Evolutionary conservation across 2,329 filamentous ascomycete species (phyloP), one percentile per base, ranked within the genome.

Genomic region (Colletotrichum eremochloae): DNA sequence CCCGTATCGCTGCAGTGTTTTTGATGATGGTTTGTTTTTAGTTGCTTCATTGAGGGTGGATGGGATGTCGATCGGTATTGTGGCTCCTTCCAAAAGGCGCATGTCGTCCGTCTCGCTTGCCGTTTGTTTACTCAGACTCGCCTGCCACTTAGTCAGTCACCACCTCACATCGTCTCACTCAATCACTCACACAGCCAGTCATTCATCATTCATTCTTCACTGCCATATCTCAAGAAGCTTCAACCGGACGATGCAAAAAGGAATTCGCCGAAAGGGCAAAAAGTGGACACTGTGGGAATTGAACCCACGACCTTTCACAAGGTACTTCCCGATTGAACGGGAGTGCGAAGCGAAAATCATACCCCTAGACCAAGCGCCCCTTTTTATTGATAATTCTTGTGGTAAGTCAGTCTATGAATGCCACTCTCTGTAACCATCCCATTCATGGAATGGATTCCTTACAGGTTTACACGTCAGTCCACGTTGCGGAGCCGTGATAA

Each of bases 231-330:
- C 24, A 14, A 31, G 2, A 2, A 18, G 1, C 6, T 18, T 31
- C 24, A 4, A 3, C 4, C 29, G 0, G 5, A 18, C 3, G 4
- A 8, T 12, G 6, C 24, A 20, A 20, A 50, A 24, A 50, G 1
- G 12, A 1, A 3, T 0, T 2, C 0, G 1, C 2, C 0, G 0
- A 8, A 0, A 1, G 9, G 1, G 18, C 46, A 69, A 69, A 69
- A 50, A 0, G 0, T 72, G 69, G 69, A 72, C 69, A 61, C 60
- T 72, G 60, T 56, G 69, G 69, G 69, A 72, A 69, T 72, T 72
- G 69, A 72, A 72, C 69, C 69, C 69, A 65, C 60, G 69, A 72
- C 69, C 69, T 72, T 72, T 72, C 69, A 72, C 69, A 72, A 14
- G 0, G 15, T 3, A 12, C 58, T 18, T 24, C 20, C 46, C 18